phyloP scores from a whole-genome alignment of 139 green algal species.

The Micractinium sp. region DNA sequence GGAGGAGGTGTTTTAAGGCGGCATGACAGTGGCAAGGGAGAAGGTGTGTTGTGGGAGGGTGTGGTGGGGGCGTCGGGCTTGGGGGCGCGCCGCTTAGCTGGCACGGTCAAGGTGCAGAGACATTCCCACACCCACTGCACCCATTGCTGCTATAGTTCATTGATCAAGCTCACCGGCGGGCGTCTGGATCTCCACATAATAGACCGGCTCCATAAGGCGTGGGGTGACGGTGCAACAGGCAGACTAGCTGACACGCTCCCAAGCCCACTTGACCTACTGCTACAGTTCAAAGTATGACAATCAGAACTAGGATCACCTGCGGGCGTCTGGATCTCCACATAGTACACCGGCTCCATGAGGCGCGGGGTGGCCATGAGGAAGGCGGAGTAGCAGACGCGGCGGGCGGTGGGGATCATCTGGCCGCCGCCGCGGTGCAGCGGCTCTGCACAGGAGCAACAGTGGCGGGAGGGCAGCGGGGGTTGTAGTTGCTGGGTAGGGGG shows the following conservation, averaged over 20 bases:
- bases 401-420: constrained; percentile 87
- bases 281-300: not conserved
- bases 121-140: no score
- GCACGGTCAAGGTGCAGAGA: no score
- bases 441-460: not conserved
- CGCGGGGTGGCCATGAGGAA: constrained; percentile 98
- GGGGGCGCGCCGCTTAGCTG: no score
- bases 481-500: not conserved
- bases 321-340: constrained; percentile 65
- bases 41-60: no score
- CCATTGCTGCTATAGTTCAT: no score
- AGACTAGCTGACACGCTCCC: no score
- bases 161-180: constrained; percentile 40
- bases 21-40: not conserved
- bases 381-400: constrained; percentile 89
- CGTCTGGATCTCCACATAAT: constrained; percentile 67
- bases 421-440: constrained; percentile 84
- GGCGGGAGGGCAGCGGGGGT: not conserved
- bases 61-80: no score
- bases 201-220: constrained; percentile 96
- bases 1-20: not conserved
- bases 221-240: constrained; percentile 26
- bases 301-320: constrained; percentile 36
- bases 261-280: no score
- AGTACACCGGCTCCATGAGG: constrained; percentile 97